A percentile compares a stretch with the other conserved stretches of the same genome.
phyloP scores from a whole-genome alignment of 2,329 filamentous ascomycete genomes.

The Aspergillus felis region DNA sequence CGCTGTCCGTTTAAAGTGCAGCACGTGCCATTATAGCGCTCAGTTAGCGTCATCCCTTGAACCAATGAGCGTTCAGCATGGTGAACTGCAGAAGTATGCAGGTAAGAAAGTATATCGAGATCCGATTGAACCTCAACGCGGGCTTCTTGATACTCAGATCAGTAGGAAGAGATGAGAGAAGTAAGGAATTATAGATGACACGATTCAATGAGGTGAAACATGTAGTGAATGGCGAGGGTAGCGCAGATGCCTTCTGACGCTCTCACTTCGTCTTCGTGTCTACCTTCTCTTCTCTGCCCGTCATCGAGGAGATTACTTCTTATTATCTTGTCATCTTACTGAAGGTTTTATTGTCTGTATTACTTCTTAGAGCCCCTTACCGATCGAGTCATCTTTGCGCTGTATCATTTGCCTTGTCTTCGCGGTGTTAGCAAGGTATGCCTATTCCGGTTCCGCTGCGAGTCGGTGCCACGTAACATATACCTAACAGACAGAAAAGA shows the following conservation, averaged over 20 bases:
- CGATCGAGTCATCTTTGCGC: too few relatives aligned
- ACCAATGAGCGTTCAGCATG: not conserved
- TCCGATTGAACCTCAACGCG: not conserved
- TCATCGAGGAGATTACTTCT: not conserved
- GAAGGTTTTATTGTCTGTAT: fast-evolving
- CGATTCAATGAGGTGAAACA: not conserved
- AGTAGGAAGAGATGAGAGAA: not conserved
- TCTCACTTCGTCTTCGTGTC: too few relatives aligned
- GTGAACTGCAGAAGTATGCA: not conserved
- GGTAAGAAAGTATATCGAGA: not conserved
- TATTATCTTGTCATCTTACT: not conserved
- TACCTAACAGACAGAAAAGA: not conserved
- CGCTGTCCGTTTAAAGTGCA: not conserved
- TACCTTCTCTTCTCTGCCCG: not conserved
- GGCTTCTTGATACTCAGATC: not conserved
- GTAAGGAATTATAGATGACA: not conserved
- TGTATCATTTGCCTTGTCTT: not conserved
- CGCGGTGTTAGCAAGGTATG: not conserved
- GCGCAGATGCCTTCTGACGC: not conserved
- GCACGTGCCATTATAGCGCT: not conserved
- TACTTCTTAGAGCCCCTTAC: not conserved
- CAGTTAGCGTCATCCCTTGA: not conserved
- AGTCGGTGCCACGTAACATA: not conserved
- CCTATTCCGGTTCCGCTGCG: not conserved
- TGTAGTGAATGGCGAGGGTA: not conserved